Evolutionary conservation across 345 rosid genomes (phyloP), one percentile per base, ranked within the genome.

Genomic region (Euclidium syriacum): DNA sequence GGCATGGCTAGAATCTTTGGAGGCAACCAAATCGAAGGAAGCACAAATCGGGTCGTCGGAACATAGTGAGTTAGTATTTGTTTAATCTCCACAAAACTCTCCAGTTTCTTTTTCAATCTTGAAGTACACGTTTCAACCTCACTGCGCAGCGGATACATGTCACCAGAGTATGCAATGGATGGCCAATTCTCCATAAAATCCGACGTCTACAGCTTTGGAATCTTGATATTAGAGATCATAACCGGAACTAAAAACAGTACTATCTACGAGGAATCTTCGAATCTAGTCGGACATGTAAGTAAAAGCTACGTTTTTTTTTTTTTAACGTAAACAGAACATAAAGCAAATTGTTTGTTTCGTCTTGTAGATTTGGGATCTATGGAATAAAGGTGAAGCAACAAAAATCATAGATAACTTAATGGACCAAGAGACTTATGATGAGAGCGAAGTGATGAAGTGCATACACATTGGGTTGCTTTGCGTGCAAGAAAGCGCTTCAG

Each of bases 151-250:
- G 88, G 95, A 17, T 90, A 85, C 17, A 86, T 85, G 91, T 77
- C 97, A n/a, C 92, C 90, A 0, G 88, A 90, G 35, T 82, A 90
- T 20, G 96, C 91, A 15, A 75, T 82, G 89, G 68, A 57, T 16
- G 91, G 91, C 0, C 64, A 66, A 6, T 87, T 85, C 57, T 90
- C 96, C 0, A 47, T 73, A 4, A 87, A 90, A 60, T 87, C 94
- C 0, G 92, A 90, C 10, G 87, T 87, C 0, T 87, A 76, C 12
- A 87, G 90, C 52, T 90, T 80, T 0, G 86, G 95, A 18, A 79
- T 87, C 9, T 17, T 90, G 43, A 15, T 87, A 2, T 42, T 87
- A 42, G 97, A 87, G 82, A 82, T 81, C 57, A 64, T 82, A 22
- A 70, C 78, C 0, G 85, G 91, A 26, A 68, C 14, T 55, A 89